phyloP scores from a whole-genome alignment of 768 basidiomycete species.

The Suillus hirtellus region DNA sequence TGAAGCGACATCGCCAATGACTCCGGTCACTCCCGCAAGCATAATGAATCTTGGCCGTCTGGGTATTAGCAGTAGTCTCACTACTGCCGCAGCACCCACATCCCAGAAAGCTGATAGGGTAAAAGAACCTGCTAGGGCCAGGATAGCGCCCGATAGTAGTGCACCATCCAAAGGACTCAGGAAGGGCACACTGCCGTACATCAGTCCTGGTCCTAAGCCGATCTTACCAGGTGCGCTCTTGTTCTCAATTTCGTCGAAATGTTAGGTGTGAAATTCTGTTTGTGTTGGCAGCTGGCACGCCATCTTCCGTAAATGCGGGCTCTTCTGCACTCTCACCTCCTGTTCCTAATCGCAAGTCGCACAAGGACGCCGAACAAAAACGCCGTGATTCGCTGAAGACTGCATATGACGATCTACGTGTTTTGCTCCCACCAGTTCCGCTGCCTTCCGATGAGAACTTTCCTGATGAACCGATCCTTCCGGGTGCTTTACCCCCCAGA shows the following conservation, averaged over 20 bases:
- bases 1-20: conserved; percentile 32
- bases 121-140: conserved; percentile 32
- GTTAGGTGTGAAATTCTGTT: conserved; percentile 6
- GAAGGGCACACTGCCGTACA: conserved; percentile 33
- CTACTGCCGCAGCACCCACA: conserved; percentile 25
- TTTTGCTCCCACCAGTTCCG: conserved; percentile 85
- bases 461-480: conserved; percentile 73
- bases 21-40: conserved; percentile 87
- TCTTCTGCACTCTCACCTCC: conserved; percentile 33
- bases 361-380: conserved; percentile 97
- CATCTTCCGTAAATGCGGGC: conserved; percentile 26
- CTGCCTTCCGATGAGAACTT: conserved; percentile 73
- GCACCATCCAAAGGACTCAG: conserved; percentile 23
- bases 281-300: conserved; percentile 34
- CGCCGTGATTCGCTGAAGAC: conserved; percentile 95
- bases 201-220: conserved; percentile 64
- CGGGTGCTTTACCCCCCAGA: conserved; percentile 87
- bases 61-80: conserved; percentile 48
- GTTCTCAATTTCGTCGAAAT: background rate
- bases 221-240: conserved; percentile 64
- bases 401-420: conserved; percentile 83
- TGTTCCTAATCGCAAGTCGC: conserved; percentile 70
- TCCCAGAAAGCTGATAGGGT: conserved; percentile 29
- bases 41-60: conserved; percentile 86
- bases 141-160: conserved; percentile 21